These are phyloP conservation scores for Spironucleus salmonicida DNA, from an alignment of 208 protist species.

Conservation along the genomic window DNA sequence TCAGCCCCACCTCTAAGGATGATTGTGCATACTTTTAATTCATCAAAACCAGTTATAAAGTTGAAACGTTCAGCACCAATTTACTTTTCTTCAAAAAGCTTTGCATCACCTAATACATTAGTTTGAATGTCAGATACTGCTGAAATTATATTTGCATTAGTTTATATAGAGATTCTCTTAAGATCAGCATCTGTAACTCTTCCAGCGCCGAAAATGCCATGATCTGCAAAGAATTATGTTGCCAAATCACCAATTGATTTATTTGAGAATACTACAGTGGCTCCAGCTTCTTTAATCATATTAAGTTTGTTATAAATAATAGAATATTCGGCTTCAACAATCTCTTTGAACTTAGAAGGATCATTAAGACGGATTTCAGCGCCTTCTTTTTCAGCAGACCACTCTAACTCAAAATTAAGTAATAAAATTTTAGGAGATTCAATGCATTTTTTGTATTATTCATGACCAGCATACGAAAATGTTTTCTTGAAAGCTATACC, in stretches of 20 bases:
- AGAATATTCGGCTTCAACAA: conserved; percentile 98
- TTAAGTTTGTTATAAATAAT: conserved; percentile 99
- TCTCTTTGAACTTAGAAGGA: conserved; percentile 88
- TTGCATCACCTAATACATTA: conserved; percentile 76
- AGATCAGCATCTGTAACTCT: conserved; percentile 85
- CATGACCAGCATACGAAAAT: conserved; percentile 93
- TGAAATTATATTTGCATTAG: conserved; percentile 82
- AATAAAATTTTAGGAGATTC: conserved; percentile 85
- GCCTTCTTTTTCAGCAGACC: conserved; percentile 98
- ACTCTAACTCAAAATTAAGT: conserved; percentile 98
- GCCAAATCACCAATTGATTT: conserved; percentile 98
- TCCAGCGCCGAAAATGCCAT: conserved; percentile 96
- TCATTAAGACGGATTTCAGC: conserved; percentile 93
- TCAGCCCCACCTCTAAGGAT: conserved; percentile 87
- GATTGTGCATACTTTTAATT: conserved; percentile 66
- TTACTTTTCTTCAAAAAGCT: conserved; percentile 91
- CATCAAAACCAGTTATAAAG: conserved; percentile 88
- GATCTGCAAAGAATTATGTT: conserved; percentile 98
- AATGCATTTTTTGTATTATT: conserved; percentile 96
- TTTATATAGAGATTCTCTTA: conserved; percentile 49
- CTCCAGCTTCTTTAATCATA: conserved; percentile 83
- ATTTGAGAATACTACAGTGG: conserved; percentile 88
- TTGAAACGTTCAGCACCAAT: conserved; percentile 92
- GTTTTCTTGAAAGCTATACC: conserved; percentile 99
- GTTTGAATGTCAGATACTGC: conserved; percentile 77